Conservation (phyloP, 2,329 filamentous ascomycete genomes). For the Penicillium sp. region DNA sequence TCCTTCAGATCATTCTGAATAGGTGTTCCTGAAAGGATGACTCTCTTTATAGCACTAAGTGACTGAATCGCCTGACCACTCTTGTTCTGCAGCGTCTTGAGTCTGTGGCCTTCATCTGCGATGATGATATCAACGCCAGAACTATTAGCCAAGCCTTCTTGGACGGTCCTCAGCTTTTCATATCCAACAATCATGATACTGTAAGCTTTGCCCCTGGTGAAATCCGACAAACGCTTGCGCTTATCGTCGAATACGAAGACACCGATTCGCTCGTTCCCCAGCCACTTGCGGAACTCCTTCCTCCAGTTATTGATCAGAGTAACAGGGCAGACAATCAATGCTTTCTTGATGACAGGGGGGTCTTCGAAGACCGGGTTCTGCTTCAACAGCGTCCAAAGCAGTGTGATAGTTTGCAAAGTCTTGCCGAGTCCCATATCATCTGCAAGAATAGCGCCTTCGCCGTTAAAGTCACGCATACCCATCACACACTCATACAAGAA, state of each 20-base stretch:
- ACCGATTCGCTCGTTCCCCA: conserved; percentile 69
- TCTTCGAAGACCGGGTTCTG: conserved; percentile 66
- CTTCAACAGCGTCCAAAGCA: conserved; percentile 72
- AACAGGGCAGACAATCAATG: conserved; percentile 71
- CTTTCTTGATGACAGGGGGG: conserved; percentile 66
- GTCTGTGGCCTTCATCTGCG: conserved; percentile 68
- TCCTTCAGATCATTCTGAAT: conserved; percentile 69
- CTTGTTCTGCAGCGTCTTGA: conserved; percentile 71
- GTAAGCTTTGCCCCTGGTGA: conserved; percentile 68
- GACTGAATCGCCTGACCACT: conserved; percentile 66
- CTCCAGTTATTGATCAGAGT: conserved; percentile 73
- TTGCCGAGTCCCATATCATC: conserved; percentile 78
- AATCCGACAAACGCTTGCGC: conserved; percentile 64
- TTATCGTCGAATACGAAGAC: conserved; percentile 66
- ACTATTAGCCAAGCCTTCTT: conserved; percentile 65
- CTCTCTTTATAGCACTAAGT: conserved; percentile 60
- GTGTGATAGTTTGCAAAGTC: conserved; percentile 70
- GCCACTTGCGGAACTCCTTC: conserved; percentile 72
- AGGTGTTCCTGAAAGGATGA: conserved; percentile 68
- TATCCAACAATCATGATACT: conserved; percentile 74
- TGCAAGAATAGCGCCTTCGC: conserved; percentile 69
- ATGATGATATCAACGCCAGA: conserved; percentile 68
- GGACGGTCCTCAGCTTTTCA: conserved; percentile 66
- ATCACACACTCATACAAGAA: conserved; percentile 77
- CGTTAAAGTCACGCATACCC: conserved; percentile 67